These are phyloP conservation scores for Climacium dendroides DNA, from an alignment of 225 moss, liverwort and hornwort species.

Conservation along the genomic window DNA sequence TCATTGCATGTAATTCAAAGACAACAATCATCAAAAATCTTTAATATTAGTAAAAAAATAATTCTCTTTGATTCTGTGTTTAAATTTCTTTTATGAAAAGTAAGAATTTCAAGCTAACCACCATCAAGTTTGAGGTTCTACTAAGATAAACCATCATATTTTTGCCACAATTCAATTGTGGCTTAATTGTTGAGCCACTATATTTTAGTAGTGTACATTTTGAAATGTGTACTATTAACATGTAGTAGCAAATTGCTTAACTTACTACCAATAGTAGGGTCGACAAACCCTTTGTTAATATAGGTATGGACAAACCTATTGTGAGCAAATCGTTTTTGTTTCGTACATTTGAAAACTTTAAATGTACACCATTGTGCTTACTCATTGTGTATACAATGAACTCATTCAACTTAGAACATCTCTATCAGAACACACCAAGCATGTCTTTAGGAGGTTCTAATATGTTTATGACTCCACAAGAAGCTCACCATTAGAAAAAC, in stretches of 20 bases:
- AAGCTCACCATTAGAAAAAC: no score
- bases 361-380: neutral
- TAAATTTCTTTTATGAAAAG: neutral
- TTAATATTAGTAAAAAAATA: neutral
- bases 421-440: accelerated
- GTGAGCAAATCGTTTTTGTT: neutral
- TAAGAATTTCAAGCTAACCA: neutral
- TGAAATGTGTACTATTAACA: neutral
- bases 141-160: neutral
- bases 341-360: neutral
- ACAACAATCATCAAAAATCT: neutral
- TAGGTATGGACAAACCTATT: neutral
- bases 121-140: neutral
- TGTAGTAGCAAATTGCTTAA: neutral
- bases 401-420: neutral
- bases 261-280: accelerated
- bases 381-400: neutral
- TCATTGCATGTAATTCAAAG: neutral
- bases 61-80: neutral
- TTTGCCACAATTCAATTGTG: neutral
- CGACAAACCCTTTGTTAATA: neutral
- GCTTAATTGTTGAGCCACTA: neutral
- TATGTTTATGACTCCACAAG: no score
- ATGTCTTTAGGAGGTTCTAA: accelerated
- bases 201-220: neutral